Evolutionary conservation across 805 yeast species (phyloP).

Genomic region (Peterozyma xylosa): DNA sequence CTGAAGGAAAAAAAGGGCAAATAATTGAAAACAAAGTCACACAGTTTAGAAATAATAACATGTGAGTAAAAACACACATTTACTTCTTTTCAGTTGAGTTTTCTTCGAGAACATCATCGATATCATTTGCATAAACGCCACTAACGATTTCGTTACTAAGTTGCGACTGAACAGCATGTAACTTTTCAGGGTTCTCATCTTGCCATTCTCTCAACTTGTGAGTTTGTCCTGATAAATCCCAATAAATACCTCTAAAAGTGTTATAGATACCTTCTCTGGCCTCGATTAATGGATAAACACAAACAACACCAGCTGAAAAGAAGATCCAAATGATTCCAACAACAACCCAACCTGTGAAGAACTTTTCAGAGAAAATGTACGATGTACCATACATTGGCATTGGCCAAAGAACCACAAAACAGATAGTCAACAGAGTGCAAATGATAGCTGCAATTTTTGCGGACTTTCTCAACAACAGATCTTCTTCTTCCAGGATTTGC

Average conservation of each 20-base stretch:
- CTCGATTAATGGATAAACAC: slow-evolving; percentile 65
- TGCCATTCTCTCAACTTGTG: slow-evolving; percentile 75
- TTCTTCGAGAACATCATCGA: too few species aligned
- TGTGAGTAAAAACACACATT: too few species aligned
- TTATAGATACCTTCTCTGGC: slow-evolving; percentile 62
- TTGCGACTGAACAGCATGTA: slow-evolving; percentile 70
- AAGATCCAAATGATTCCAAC: slow-evolving; percentile 82
- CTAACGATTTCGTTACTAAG: slow-evolving; percentile 33
- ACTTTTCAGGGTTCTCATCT: slow-evolving; percentile 57
- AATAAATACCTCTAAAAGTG: slow-evolving; percentile 69
- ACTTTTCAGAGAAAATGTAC: slow-evolving; percentile 65
- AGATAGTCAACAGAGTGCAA: slow-evolving; percentile 53
- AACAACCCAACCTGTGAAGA: slow-evolving; percentile 86
- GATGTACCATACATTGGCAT: slow-evolving; percentile 88
- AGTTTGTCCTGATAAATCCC: slow-evolving; percentile 78
- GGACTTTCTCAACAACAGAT: slow-evolving; percentile 41
- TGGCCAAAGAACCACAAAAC: slow-evolving; percentile 76
- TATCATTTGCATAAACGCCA: slow-evolving; percentile 2
- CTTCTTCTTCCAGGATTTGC: slow-evolving; percentile 37
- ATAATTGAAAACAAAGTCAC: too few species aligned
- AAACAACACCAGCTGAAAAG: slow-evolving; percentile 53
- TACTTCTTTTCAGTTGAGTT: too few species aligned
- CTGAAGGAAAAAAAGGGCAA: too few species aligned
- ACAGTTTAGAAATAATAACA: too few species aligned
- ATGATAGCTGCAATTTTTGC: slow-evolving; percentile 54